phyloP scores from a whole-genome alignment of 176 grass and related monocot genomes.

The Triticum monococcum region DNA sequence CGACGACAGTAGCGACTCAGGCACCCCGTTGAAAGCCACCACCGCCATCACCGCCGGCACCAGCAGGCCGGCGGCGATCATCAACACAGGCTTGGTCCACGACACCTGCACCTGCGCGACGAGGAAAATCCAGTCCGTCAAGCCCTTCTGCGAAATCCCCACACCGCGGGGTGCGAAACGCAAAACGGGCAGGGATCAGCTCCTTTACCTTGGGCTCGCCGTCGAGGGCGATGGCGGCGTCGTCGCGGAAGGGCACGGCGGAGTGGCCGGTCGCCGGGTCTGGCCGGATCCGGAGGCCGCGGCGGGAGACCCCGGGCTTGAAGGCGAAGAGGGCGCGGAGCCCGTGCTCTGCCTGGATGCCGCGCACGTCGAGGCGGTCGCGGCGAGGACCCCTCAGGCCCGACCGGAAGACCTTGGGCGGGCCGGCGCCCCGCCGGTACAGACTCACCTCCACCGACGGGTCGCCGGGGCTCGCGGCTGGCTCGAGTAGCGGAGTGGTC shows the following conservation, averaged over 20 bases:
- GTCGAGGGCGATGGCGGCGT: slow-evolving; percentile 60
- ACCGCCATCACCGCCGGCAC: slow-evolving; percentile 42
- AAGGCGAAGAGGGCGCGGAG: slow-evolving; percentile 63
- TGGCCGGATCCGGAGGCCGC: slow-evolving; percentile 60
- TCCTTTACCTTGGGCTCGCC: slow-evolving; percentile 56
- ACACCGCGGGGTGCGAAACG: background rate
- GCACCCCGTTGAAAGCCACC: slow-evolving; percentile 36
- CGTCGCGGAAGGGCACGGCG: slow-evolving; percentile 54
- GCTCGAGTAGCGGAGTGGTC: slow-evolving; percentile 30
- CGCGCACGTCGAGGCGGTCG: slow-evolving; percentile 62
- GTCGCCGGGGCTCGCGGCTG: background rate
- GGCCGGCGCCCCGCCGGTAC: slow-evolving; percentile 54
- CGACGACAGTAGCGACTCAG: slow-evolving; percentile 38
- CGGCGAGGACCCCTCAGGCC: slow-evolving; percentile 38
- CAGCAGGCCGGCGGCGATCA: slow-evolving; percentile 52
- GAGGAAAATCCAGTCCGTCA: background rate
- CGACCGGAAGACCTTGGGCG: slow-evolving; percentile 52
- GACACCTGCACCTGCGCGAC: slow-evolving; percentile 45
- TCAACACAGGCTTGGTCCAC: slow-evolving; percentile 47
- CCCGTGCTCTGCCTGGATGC: slow-evolving; percentile 48
- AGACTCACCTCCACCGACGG: slow-evolving; percentile 67
- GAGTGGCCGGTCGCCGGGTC: slow-evolving; percentile 44
- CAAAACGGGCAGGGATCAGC: background rate
- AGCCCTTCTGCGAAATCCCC: background rate
- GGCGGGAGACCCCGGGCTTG: slow-evolving; percentile 26